Percentiles rank a stretch among this genome's conserved stretches.
These are phyloP conservation scores for Tricholoma sp. DNA, from an alignment of 768 basidiomycete species.

Conservation along the genomic window DNA sequence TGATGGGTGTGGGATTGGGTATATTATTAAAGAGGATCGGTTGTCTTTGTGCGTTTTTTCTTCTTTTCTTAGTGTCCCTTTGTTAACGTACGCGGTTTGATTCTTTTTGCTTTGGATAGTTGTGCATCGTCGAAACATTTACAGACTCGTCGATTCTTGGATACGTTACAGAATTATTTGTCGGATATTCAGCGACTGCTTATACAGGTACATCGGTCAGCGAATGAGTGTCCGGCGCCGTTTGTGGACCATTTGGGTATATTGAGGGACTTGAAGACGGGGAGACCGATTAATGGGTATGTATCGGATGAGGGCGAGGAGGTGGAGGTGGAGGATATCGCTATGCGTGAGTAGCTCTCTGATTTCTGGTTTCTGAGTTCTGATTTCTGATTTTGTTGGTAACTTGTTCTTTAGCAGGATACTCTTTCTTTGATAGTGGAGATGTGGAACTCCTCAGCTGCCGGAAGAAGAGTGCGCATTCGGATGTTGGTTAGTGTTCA, in stretches of 20 bases:
- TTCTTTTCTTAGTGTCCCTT: constrained; percentile 1
- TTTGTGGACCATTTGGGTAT: constrained; percentile 76
- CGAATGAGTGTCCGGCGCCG: constrained; percentile 80
- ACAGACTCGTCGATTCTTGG: constrained; percentile 85
- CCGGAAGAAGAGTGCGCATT: constrained; percentile 53
- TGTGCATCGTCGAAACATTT: constrained; percentile 94
- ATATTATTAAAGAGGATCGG: constrained; percentile 96
- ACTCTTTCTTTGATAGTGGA: constrained; percentile 82
- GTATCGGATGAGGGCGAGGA: constrained; percentile 34
- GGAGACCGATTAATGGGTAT: constrained; percentile 53
- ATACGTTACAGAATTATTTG: constrained; percentile 80
- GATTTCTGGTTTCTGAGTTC: too few species aligned
- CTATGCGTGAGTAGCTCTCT: constrained; percentile 55
- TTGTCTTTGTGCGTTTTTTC: constrained; percentile 74
- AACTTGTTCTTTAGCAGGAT: constrained; percentile 44
- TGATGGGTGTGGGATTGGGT: constrained; percentile 96
- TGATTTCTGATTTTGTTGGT: background rate
- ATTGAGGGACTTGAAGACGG: constrained; percentile 73
- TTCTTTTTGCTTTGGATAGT: constrained; percentile 29
- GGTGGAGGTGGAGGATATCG: constrained; percentile 36
- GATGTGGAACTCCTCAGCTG: constrained; percentile 66
- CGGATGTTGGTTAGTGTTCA: constrained; percentile 53
- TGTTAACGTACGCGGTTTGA: too few species aligned
- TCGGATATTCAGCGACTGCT: constrained; percentile 78
- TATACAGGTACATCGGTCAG: constrained; percentile 72